Percentiles rank a stretch among this genome's conserved stretches.
Conservation (phyloP, 805 yeast genomes). For the Lachancea kluyveri region DNA sequence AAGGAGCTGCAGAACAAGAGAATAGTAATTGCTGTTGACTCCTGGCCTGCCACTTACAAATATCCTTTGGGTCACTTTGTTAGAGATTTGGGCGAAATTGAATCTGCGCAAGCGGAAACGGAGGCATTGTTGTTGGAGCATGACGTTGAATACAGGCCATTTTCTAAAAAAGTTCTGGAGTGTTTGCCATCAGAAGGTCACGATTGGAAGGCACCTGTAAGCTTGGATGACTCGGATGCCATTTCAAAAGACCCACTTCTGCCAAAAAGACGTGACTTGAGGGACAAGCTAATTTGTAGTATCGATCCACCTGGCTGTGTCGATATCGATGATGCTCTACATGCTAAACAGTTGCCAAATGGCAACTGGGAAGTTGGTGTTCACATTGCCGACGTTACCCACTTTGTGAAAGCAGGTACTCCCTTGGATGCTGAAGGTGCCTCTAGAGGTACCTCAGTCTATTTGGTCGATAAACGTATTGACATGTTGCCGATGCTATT, state of each 20-base stretch:
- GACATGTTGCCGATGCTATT: conserved; percentile 95
- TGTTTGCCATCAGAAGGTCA: conserved; percentile 94
- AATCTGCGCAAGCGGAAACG: conserved; percentile 90
- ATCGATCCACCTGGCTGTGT: conserved; percentile 98
- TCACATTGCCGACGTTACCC: conserved; percentile 98
- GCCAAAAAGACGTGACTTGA: conserved; percentile 67
- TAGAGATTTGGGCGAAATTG: conserved; percentile 81
- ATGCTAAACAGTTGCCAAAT: conserved; percentile 76
- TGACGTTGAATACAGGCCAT: conserved; percentile 95
- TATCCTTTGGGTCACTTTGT: conserved; percentile 95
- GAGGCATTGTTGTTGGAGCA: conserved; percentile 91
- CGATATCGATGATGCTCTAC: conserved; percentile 97
- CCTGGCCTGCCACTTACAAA: conserved; percentile 82
- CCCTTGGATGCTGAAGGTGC: conserved; percentile 95
- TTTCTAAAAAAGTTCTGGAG: conserved; percentile 82
- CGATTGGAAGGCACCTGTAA: conserved; percentile 82
- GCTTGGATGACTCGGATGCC: conserved; percentile 47
- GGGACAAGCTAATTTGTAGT: conserved; percentile 87
- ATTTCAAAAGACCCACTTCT: conserved; percentile 41
- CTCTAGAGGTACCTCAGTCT: conserved; percentile 93
- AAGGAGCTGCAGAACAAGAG: conserved; percentile 79
- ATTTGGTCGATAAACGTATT: conserved; percentile 94
- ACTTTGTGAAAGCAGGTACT: conserved; percentile 89
- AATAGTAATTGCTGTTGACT: conserved; percentile 85
- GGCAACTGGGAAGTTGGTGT: conserved; percentile 98